Evolutionary conservation across 768 basidiomycete species (phyloP).

Genomic region (Serendipita indica): DNA sequence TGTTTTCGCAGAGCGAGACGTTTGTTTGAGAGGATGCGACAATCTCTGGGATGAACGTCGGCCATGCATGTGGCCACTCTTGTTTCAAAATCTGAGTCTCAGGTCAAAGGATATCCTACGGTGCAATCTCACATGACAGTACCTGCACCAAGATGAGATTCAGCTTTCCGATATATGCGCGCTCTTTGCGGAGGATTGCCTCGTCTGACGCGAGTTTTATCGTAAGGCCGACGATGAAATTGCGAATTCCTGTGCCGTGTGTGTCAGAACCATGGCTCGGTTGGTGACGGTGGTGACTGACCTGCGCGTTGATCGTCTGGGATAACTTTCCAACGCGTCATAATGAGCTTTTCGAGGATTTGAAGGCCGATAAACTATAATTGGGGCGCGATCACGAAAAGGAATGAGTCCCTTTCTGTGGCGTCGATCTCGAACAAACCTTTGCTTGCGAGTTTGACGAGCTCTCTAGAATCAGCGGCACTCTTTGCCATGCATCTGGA

Average conservation of each 20-base stretch:
- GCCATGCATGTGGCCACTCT: slow-evolving; percentile 99
- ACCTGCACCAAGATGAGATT: slow-evolving; percentile 94
- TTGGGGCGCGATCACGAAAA: not conserved
- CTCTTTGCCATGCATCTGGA: slow-evolving; percentile 93
- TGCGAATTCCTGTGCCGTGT: slow-evolving; percentile 62
- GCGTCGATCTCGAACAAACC: slow-evolving; percentile 25
- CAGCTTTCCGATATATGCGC: slow-evolving; percentile 88
- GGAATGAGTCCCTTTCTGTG: not conserved
- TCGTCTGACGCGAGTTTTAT: slow-evolving; percentile 93
- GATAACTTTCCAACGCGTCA: slow-evolving; percentile 88
- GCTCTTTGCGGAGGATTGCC: slow-evolving; percentile 72
- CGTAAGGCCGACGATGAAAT: slow-evolving; percentile 87
- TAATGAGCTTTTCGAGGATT: slow-evolving; percentile 90
- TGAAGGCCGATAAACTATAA: slow-evolving; percentile 86
- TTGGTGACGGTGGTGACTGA: slow-evolving; percentile 18
- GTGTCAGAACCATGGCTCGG: not conserved
- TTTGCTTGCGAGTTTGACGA: slow-evolving; percentile 78
- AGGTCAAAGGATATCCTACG: not conserved
- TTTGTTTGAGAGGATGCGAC: slow-evolving; percentile 96
- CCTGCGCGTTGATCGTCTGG: slow-evolving; percentile 90
- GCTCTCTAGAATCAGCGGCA: slow-evolving; percentile 81
- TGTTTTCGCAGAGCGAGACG: slow-evolving; percentile 95
- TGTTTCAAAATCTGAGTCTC: slow-evolving; percentile 79
- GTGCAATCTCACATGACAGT: not conserved
- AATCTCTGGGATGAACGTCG: slow-evolving; percentile 90